A percentile compares a stretch with the other conserved stretches of the same genome.
Evolutionary conservation across 805 yeast species (phyloP).

Genomic region (Sungouiozyma intestinalis): DNA sequence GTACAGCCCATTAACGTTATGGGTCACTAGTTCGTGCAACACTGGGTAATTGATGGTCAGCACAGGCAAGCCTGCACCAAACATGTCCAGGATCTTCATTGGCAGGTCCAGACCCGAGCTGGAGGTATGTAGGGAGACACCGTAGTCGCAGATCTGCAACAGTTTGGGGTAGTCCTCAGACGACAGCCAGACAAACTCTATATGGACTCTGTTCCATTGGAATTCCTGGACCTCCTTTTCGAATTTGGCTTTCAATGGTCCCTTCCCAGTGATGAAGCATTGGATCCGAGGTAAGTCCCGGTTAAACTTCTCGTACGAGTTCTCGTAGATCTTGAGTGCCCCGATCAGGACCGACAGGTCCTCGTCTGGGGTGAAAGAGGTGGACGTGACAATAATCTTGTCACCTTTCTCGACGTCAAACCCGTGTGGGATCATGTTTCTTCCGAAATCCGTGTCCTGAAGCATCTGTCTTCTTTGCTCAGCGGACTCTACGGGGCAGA

Average conservation of each 20-base stretch:
- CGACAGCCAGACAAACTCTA: conserved; percentile 67
- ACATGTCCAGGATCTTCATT: conserved; percentile 93
- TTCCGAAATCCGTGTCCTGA: conserved; percentile 23
- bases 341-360: conserved; percentile 62
- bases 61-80: conserved; percentile 93
- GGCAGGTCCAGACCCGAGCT: conserved; percentile 93
- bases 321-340: conserved; percentile 55
- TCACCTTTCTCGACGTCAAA: conserved; percentile 33
- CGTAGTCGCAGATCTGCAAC: conserved; percentile 70
- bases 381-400: conserved; percentile 70
- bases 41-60: conserved; percentile 69
- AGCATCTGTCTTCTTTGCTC: conserved; percentile 9
- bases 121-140: conserved; percentile 82
- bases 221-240: conserved; percentile 32
- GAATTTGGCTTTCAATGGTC: conserved; percentile 61
- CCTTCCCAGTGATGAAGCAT: conserved; percentile 92
- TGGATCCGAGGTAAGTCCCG: conserved; percentile 37
- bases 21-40: conserved; percentile 62
- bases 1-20: conserved; percentile 58
- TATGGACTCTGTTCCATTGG: conserved; percentile 39
- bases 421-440: conserved; percentile 26
- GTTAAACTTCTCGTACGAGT: conserved; percentile 17
- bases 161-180: conserved; percentile 71
- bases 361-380: conserved; percentile 95
- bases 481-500: conserved; percentile 36